Percentiles rank a stretch among this genome's conserved stretches.
Conservation (phyloP, 805 yeast genomes). For the Debaryomyces prosopidis region DNA sequence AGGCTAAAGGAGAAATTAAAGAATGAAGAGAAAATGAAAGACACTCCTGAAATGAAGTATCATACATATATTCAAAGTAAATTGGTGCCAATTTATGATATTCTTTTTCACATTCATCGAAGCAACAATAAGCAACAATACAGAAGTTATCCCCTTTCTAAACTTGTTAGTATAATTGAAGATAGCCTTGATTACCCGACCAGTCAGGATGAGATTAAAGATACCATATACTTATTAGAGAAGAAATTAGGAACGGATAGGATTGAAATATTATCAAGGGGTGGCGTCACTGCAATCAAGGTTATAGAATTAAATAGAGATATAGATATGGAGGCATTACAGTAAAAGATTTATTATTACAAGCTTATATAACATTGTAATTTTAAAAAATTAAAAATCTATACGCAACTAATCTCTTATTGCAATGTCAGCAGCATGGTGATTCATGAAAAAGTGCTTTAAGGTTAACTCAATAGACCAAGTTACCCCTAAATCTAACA, state of each 20-base stretch:
- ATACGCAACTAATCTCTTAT: slow-evolving; percentile 23
- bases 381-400: not conserved
- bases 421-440: slow-evolving; percentile 90
- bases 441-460: slow-evolving; percentile 86
- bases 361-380: slow-evolving; percentile 1
- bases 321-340: slow-evolving; percentile 22
- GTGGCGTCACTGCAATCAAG: slow-evolving; percentile 25
- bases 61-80: slow-evolving; percentile 26
- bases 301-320: slow-evolving; percentile 26
- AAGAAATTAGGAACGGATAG: slow-evolving; percentile 14
- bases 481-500: slow-evolving; percentile 73
- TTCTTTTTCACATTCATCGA: slow-evolving; percentile 27
- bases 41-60: slow-evolving; percentile 23
- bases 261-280: slow-evolving; percentile 22
- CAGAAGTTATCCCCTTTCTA: slow-evolving; percentile 23
- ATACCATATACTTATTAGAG: slow-evolving; percentile 23
- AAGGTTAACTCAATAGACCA: slow-evolving; percentile 79
- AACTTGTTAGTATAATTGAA: slow-evolving; percentile 25
- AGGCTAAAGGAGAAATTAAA: slow-evolving; percentile 32
- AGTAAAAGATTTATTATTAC: not conserved
- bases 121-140: not conserved
- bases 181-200: slow-evolving; percentile 36
- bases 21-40: slow-evolving; percentile 11
- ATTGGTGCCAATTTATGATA: slow-evolving; percentile 31
- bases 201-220: slow-evolving; percentile 28